Evolutionary conservation across 306 rosid species (phyloP), one percentile per base, ranked within the genome.

Genomic region (Acmispon strigosus): DNA sequence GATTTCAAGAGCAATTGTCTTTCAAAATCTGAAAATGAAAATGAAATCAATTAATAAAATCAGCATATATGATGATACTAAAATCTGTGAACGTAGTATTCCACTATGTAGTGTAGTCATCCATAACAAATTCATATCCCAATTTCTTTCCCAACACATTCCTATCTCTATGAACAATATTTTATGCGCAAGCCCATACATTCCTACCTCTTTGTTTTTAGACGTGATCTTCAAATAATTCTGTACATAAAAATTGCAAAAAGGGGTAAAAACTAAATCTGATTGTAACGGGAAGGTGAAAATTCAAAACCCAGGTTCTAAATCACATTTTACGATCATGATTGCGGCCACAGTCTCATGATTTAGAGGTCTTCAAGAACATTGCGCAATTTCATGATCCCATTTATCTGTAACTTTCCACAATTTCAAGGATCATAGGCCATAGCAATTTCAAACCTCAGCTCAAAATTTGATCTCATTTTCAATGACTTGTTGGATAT

Each of bases 401-500:
- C 32, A 27, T 2, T 27, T 27, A 0, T 27, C 32, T 27, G 32
- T 27, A 27, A 27, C 4, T 27, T 27, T 27, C 32, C 3, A 27
- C 32, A 27, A 27, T 27, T 27, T 27, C 32, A 27, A 27, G 32
- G 32, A 27, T 27, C 32, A 2, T 3, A 27, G 3, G 4, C 32
- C n/a, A n/a, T n/a, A n/a, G 32, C 32, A 27, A 27, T 27, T 27
- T 27, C 32, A 27, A 27, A 27, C 32, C 32, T 27, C 6, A n/a
- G 37, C 5, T 32, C 8, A 32, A 32, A 32, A 32, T 1, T 32
- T 2, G 5, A 9, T 10, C 5, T 10, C 45, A 18, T 13, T 45
- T 34, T 76, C 48, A 78, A 1, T 3, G 5, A 51, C 1, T 72
- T 64, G 71, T 32, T 41, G 88, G 90, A 48, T 53, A 88, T 0